Conservation (phyloP, 2,329 filamentous ascomycete species). For the Alternaria arbusti region DNA sequence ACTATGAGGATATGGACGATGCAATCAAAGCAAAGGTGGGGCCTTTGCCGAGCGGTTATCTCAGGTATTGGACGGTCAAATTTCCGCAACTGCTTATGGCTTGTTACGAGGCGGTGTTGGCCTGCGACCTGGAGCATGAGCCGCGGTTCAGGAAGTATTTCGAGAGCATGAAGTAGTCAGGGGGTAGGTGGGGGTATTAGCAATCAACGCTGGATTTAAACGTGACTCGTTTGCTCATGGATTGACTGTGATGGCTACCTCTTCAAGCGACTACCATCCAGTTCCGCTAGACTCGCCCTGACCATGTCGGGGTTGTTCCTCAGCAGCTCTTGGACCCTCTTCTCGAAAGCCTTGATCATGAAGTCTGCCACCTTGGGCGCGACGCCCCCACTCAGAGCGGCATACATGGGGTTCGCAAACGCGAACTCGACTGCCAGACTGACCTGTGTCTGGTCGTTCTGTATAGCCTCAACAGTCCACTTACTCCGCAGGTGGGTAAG, state of each 20-base stretch:
- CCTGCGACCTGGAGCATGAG: conserved; percentile 11
- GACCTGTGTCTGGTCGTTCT: conserved; percentile 70
- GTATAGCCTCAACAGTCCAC: conserved; percentile 66
- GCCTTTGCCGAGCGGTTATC: conserved; percentile 77
- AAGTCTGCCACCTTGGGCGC: conserved; percentile 82
- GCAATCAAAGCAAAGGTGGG: conserved; percentile 76
- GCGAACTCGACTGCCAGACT: conserved; percentile 78
- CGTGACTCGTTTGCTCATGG: background rate
- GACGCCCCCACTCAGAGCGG: conserved; percentile 78
- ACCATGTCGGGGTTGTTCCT: conserved; percentile 28
- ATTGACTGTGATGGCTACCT: background rate
- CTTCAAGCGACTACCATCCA: conserved; percentile 37
- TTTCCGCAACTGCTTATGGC: conserved; percentile 81
- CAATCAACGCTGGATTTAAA: background rate
- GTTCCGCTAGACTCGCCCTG: conserved; percentile 29
- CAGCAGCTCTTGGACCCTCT: conserved; percentile 69
- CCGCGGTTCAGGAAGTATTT: conserved; percentile 15
- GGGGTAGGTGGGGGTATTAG: background rate
- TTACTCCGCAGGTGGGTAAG: conserved; percentile 73
- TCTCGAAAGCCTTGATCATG: conserved; percentile 95
- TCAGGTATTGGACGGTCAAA: conserved; percentile 79
- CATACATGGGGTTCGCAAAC: conserved; percentile 89
- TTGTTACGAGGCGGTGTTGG: conserved; percentile 66
- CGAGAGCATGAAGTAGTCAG: conserved; percentile 8
- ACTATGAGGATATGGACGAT: conserved; percentile 95